phyloP scores from a whole-genome alignment of 2,329 filamentous ascomycete genomes.

The Exophiala sideris region DNA sequence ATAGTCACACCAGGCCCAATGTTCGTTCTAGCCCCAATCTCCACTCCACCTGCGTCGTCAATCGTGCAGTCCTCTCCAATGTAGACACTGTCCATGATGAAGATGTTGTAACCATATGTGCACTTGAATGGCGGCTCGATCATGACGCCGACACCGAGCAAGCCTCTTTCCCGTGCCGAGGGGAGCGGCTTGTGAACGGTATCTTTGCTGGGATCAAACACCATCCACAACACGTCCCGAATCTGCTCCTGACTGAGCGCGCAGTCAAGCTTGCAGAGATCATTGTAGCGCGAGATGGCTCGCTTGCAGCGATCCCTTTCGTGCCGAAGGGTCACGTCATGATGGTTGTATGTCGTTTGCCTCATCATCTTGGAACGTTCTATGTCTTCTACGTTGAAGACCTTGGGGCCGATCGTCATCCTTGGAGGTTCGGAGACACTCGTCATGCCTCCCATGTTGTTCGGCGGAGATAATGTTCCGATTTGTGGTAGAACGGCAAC shows the following conservation, averaged over 20 bases:
- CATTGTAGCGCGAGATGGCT: constrained; percentile 83
- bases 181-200: constrained; percentile 62
- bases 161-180: constrained; percentile 46
- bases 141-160: constrained; percentile 69
- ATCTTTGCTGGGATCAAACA: constrained; percentile 66
- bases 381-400: constrained; percentile 45
- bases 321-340: constrained; percentile 70
- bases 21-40: constrained; percentile 66
- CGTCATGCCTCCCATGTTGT: not conserved
- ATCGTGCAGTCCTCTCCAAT: constrained; percentile 82
- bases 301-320: constrained; percentile 82
- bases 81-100: constrained; percentile 77
- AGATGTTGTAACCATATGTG: constrained; percentile 94
- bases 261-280: constrained; percentile 69
- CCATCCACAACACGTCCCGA: constrained; percentile 54
- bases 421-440: not conserved
- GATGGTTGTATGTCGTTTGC: constrained; percentile 75
- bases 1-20: constrained; percentile 85
- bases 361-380: constrained; percentile 90
- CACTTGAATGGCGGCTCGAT: constrained; percentile 89
- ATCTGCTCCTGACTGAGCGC: constrained; percentile 55
- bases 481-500: not conserved
- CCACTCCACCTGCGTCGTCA: constrained; percentile 79
- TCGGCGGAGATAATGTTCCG: constrained; percentile 2
- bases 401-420: constrained; percentile 10